These are phyloP conservation scores for Citrullus mucosospermus DNA, from an alignment of 306 rosid species.

Conservation along the genomic window DNA sequence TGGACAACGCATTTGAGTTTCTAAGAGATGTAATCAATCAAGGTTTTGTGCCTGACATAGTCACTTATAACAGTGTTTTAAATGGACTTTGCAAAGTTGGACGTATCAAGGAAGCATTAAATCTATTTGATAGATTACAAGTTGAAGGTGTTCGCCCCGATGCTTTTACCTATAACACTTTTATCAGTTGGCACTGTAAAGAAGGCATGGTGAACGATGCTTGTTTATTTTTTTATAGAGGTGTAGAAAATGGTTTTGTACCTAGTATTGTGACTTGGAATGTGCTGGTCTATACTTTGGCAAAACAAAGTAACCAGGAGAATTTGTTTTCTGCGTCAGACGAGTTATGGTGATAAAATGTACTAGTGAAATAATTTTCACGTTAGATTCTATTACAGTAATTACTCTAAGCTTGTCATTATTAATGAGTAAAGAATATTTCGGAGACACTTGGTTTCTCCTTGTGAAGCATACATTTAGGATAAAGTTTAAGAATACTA, in stretches of 20 bases:
- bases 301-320: constrained; percentile 22
- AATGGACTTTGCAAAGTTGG: constrained; percentile 78
- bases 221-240: constrained; percentile 45
- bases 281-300: constrained; percentile 41
- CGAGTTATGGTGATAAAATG: background rate
- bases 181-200: constrained; percentile 52
- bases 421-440: background rate
- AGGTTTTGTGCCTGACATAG: constrained; percentile 64
- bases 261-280: constrained; percentile 74
- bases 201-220: constrained; percentile 58
- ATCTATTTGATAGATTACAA: constrained; percentile 58
- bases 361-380: background rate
- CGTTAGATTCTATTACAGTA: background rate
- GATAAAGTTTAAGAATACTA: background rate
- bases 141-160: constrained; percentile 60
- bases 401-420: background rate
- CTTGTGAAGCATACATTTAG: background rate
- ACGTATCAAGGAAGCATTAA: constrained; percentile 42
- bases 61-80: constrained; percentile 72
- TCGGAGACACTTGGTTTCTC: background rate
- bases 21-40: constrained; percentile 60
- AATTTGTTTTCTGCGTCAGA: background rate
- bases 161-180: constrained; percentile 67
- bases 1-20: constrained; percentile 55
- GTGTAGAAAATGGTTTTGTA: constrained; percentile 50